Base-by-base conservation (phyloP, 1,284 basidiomycete genomes). In the Sphagnurus paluster region DNA sequence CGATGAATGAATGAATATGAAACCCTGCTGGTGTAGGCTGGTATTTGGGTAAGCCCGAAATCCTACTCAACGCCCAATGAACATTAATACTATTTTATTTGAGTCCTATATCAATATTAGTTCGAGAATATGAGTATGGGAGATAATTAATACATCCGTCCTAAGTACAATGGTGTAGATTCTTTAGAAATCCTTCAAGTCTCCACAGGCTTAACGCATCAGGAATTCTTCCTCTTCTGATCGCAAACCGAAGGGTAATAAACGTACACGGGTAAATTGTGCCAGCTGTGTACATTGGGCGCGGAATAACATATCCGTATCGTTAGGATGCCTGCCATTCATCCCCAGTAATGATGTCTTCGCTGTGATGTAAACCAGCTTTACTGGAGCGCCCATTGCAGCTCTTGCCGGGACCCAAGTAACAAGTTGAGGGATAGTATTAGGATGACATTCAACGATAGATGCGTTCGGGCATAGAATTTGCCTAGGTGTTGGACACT, bases 391-490 rank as follows among this genome's bases (percentile, higher is more conserved):
- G 9, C 64, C 63, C 21, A 64, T 41, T 16, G 39, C 42, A 10
- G 36, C 41, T 30, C 69, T 54, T 21, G 50, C 46, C 5, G 17
- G 24, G 11, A 53, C 55, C 53, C 62, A 70, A 6, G 40, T 20
- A 14, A 57, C 46, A 19, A 68, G 53, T 13, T 53, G 39, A 21
- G 32, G 32, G 4, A 58, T 34, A 6, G 56, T 35, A 44, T 74
- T 48, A 3, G 50, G 44, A 45, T 71, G 69, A 25, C 65, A 66
- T 51, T 79, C 77, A 44, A 80, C 48, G 24, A 63, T 62, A 13
- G 62, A 59, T 25, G 82, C 61, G 33, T 68, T 61, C 0, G 75
- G 76, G 42, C 67, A 73, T 32, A 76, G 47, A 45, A 66, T 49
- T 34, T 26, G 28, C 23, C 19, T 38, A 39, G 48, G 50, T 19